These are phyloP conservation scores for Rhizoclosmatium sp. DNA, from an alignment of 192 early-diverging fungal genomes.

Conservation along the genomic window DNA sequence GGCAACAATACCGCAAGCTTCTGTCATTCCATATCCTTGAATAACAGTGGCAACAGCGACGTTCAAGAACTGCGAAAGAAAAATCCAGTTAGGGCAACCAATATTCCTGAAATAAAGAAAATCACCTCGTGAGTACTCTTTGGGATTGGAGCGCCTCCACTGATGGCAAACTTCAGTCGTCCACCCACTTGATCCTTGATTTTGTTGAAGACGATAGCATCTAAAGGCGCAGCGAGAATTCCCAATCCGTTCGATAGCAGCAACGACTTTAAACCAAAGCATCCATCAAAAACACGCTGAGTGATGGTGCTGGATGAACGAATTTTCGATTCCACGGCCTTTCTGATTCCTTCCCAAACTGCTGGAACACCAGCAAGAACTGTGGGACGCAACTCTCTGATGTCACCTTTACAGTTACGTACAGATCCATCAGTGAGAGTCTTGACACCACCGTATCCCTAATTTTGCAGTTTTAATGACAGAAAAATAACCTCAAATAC, in stretches of 20 bases:
- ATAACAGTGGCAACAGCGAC: slow-evolving; percentile 80
- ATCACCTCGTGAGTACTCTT: slow-evolving; percentile 81
- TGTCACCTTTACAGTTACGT: slow-evolving; percentile 72
- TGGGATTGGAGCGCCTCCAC: slow-evolving; percentile 92
- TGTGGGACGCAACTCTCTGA: slow-evolving; percentile 71
- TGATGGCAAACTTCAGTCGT: slow-evolving; percentile 80
- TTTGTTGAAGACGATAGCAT: slow-evolving; percentile 82
- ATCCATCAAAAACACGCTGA: slow-evolving; percentile 77
- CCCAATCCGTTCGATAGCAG: slow-evolving; percentile 57
- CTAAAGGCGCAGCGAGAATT: slow-evolving; percentile 70
- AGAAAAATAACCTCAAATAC: slow-evolving; percentile 43
- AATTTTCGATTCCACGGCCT: slow-evolving; percentile 77
- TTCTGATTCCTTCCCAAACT: slow-evolving; percentile 86
- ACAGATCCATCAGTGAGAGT: slow-evolving; percentile 73
- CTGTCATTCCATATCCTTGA: slow-evolving; percentile 87
- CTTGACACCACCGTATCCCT: slow-evolving; percentile 72
- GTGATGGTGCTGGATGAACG: slow-evolving; percentile 54
- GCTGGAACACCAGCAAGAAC: slow-evolving; percentile 78
- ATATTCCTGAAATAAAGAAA: slow-evolving; percentile 72
- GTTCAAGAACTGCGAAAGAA: slow-evolving; percentile 51
- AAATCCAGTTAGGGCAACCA: slow-evolving; percentile 83
- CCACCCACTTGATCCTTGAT: slow-evolving; percentile 88
- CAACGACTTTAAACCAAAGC: slow-evolving; percentile 77
- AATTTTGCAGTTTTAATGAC: slow-evolving; percentile 41
- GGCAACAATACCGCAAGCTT: slow-evolving; percentile 72